These are phyloP conservation scores for Pittosporum tobira DNA, from an alignment of 129 eudicot genomes.

Conservation along the genomic window DNA sequence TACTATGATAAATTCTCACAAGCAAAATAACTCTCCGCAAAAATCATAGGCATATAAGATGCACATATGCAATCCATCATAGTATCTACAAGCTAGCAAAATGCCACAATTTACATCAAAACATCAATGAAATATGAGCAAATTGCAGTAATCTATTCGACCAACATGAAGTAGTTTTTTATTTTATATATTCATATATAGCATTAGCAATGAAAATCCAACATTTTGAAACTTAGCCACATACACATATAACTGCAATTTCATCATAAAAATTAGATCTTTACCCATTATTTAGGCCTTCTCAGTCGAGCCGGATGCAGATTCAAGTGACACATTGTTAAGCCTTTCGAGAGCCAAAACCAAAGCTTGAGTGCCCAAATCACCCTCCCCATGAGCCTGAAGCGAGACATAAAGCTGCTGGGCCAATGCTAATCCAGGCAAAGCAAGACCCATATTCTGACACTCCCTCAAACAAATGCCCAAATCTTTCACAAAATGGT, in stretches of 20 bases:
- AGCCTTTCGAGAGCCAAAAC: conserved; percentile 79
- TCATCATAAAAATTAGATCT: background rate
- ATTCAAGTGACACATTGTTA: conserved; percentile 47
- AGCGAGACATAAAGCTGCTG: conserved; percentile 92
- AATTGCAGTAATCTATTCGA: background rate
- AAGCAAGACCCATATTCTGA: conserved; percentile 67
- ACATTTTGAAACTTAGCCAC: background rate
- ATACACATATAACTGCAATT: conserved; percentile 11
- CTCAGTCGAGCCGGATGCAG: background rate
- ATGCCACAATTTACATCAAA: no score
- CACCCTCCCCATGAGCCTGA: conserved; percentile 92
- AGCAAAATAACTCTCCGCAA: no score
- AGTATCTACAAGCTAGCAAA: no score
- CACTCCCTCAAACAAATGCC: conserved; percentile 95
- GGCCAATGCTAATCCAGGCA: conserved; percentile 96
- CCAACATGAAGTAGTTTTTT: background rate
- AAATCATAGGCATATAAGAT: no score
- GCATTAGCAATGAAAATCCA: background rate
- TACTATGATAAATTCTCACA: no score
- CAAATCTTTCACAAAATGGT: conserved; percentile 93
- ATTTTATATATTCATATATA: no score
- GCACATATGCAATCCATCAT: no score
- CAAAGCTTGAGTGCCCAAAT: conserved; percentile 91
- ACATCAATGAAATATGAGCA: background rate
- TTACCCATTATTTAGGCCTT: conserved; percentile 12